phyloP scores from a whole-genome alignment of 2,329 filamentous ascomycete species.

The Stachybotrys echinatus region DNA sequence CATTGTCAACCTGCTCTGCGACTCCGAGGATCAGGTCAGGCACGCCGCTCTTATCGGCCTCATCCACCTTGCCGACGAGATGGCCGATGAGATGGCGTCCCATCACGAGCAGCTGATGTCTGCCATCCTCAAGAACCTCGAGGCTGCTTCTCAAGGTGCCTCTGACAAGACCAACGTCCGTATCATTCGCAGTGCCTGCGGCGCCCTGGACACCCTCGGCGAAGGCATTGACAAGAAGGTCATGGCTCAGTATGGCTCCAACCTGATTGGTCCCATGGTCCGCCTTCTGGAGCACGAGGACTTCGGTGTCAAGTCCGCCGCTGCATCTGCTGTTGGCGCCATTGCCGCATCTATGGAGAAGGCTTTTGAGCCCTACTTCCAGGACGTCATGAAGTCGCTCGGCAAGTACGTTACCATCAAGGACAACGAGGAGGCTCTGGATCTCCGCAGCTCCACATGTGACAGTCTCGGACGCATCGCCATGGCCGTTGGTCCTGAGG shows the following conservation, averaged over 20 bases:
- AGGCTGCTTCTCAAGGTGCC: constrained; percentile 66
- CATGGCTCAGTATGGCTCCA: constrained; percentile 74
- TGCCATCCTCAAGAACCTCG: constrained; percentile 81
- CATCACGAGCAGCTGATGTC: constrained; percentile 83
- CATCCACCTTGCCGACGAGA: constrained; percentile 85
- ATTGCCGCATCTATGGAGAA: constrained; percentile 81
- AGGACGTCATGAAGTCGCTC: constrained; percentile 83
- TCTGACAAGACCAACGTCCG: constrained; percentile 71
- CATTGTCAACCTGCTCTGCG: constrained; percentile 76
- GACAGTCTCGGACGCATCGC: constrained; percentile 94
- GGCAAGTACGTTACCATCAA: constrained; percentile 81
- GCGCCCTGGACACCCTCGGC: constrained; percentile 85
- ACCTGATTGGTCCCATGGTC: constrained; percentile 80
- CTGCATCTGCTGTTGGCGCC: constrained; percentile 83
- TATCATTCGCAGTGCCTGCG: constrained; percentile 85
- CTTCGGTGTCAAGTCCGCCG: constrained; percentile 82
- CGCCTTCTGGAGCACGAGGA: constrained; percentile 79
- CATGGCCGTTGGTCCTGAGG: constrained; percentile 74
- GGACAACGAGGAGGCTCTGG: constrained; percentile 82
- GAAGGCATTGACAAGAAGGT: constrained; percentile 76
- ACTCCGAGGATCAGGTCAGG: constrained; percentile 77
- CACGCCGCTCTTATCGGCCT: constrained; percentile 83
- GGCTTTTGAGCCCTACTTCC: constrained; percentile 86
- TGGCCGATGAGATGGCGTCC: constrained; percentile 81
- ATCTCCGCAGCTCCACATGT: constrained; percentile 82